Evolutionary conservation across 2,329 filamentous ascomycete genomes (phyloP).

Genomic region (Alternaria arbusti): DNA sequence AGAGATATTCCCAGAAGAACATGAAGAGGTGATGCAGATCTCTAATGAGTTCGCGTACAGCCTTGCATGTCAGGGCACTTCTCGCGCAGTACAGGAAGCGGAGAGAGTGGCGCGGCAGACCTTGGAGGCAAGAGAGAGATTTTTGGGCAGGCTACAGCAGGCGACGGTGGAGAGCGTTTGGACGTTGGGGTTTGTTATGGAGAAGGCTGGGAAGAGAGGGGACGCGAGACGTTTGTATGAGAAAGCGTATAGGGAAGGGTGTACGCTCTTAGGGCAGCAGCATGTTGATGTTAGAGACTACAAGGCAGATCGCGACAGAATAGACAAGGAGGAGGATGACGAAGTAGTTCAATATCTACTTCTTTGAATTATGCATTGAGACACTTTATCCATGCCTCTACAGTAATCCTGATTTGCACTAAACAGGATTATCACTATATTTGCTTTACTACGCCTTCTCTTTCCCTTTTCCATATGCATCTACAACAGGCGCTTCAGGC

Average conservation of each 20-base stretch:
- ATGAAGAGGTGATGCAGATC: too few species aligned
- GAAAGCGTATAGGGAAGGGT: too few species aligned
- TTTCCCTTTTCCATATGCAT: slow-evolving; percentile 37
- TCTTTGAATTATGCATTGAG: too few species aligned
- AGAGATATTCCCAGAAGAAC: too few species aligned
- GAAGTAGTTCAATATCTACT: too few species aligned
- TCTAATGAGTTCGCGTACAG: background rate
- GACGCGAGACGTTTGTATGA: background rate
- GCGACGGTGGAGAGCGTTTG: background rate
- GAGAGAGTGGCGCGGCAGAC: background rate
- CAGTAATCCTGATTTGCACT: too few species aligned
- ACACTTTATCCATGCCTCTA: too few species aligned
- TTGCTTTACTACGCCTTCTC: slow-evolving; percentile 19
- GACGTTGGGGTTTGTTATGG: background rate
- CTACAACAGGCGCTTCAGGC: slow-evolving; percentile 47
- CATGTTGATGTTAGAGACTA: too few species aligned
- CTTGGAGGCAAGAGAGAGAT: background rate
- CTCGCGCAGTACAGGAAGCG: background rate
- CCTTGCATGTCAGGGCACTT: background rate
- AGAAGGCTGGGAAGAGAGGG: background rate
- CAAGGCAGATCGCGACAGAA: too few species aligned
- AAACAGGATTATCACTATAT: too few species aligned
- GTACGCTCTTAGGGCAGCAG: too few species aligned
- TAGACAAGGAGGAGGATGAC: too few species aligned
- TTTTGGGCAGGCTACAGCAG: background rate